Evolutionary conservation across 495 filamentous ascomycete genomes (phyloP).

Genomic region (Aeminium ludgeri): DNA sequence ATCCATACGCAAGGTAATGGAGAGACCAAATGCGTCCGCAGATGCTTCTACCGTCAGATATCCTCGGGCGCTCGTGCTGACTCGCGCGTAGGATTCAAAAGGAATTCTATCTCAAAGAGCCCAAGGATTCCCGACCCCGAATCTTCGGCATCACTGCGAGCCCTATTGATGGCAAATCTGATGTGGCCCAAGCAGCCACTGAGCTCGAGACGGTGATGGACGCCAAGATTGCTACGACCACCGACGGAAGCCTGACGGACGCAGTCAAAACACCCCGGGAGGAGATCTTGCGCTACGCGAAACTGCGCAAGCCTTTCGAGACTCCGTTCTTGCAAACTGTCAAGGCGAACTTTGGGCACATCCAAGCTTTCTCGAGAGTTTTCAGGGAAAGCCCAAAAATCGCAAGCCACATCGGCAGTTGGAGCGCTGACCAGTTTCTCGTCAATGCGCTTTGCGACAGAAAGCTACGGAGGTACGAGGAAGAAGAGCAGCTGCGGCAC

Average conservation of each 20-base stretch:
- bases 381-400: conserved; percentile 42
- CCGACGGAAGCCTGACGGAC: conserved; percentile 42
- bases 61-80: too few relatives aligned
- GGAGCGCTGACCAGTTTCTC: conserved; percentile 82
- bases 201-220: conserved; percentile 66
- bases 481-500: conserved; percentile 34
- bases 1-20: conserved; percentile 60
- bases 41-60: too few relatives aligned
- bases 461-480: conserved; percentile 44
- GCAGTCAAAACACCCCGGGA: conserved; percentile 46
- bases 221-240: conserved; percentile 66
- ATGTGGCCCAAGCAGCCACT: conserved; percentile 48
- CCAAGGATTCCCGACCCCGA: conserved; percentile 41
- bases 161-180: conserved; percentile 68
- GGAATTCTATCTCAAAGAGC: conserved; percentile 50
- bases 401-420: conserved; percentile 56
- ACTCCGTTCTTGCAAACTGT: conserved; percentile 48
- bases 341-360: conserved; percentile 35
- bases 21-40: too few relatives aligned
- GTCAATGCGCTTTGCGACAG: conserved; percentile 44
- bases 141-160: conserved; percentile 97
- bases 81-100: conserved; percentile 49
- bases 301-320: conserved; percentile 33
- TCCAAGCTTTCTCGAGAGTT: conserved; percentile 40
- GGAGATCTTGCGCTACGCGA: conserved; percentile 39